Percentiles rank a stretch among this genome's conserved stretches.
These are phyloP conservation scores for Aspergillus sp. DNA, from an alignment of 2,329 filamentous ascomycete genomes.

Conservation along the genomic window DNA sequence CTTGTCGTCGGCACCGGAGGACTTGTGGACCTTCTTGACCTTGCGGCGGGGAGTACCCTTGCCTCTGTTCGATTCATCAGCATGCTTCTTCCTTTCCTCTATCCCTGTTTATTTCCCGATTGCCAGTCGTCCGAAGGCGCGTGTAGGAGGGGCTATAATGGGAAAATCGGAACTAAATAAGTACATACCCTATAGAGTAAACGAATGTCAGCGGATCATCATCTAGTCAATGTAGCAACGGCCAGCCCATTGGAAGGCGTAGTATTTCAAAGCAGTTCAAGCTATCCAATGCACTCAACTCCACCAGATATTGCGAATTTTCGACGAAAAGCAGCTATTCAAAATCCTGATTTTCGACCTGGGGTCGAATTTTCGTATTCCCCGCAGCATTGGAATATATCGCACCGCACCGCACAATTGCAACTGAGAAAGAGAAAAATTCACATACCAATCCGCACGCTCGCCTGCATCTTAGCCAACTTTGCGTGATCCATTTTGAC, in stretches of 20 bases:
- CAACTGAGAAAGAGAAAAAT: conserved; percentile 15
- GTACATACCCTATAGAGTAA: not conserved
- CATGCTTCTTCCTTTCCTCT: not conserved
- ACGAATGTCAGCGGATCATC: not conserved
- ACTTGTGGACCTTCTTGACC: conserved; percentile 96
- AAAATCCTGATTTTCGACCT: not conserved
- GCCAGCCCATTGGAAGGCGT: no score
- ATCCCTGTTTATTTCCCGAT: not conserved
- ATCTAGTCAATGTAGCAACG: not conserved
- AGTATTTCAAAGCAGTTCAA: not conserved
- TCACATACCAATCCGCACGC: conserved; percentile 69
- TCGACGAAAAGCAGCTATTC: not conserved
- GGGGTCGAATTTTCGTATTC: not conserved
- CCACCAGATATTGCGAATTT: not conserved
- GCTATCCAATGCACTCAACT: not conserved
- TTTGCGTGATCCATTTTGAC: conserved; percentile 65
- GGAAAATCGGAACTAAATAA: not conserved
- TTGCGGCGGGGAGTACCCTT: conserved; percentile 98
- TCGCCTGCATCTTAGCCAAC: conserved; percentile 65
- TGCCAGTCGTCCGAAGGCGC: not conserved
- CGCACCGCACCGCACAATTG: conserved; percentile 3
- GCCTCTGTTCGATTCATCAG: conserved; percentile 59
- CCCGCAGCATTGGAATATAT: not conserved
- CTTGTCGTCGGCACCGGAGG: conserved; percentile 95
- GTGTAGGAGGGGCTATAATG: not conserved